phyloP scores from a whole-genome alignment of 169 alveolate species.

The Plasmodium gallinaceum region DNA sequence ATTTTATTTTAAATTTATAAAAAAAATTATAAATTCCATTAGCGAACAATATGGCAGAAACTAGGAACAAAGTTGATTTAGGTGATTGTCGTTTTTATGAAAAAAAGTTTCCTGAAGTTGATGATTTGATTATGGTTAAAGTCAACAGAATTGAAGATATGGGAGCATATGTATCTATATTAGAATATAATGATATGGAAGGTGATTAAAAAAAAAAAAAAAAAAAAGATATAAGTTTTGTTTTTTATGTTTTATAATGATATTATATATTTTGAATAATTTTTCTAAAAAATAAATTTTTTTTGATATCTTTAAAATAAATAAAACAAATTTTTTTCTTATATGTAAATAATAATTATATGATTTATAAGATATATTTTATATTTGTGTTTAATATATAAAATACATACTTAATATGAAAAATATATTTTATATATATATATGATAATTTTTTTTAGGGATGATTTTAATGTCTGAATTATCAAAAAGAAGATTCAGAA shows the following conservation, averaged over 20 bases:
- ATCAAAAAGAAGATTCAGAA: slow-evolving; percentile 95
- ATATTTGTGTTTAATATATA: not conserved
- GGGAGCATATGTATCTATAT: slow-evolving; percentile 98
- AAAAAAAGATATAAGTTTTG: not conserved
- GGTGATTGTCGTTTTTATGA: slow-evolving; percentile 95
- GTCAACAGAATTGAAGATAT: slow-evolving; percentile 95
- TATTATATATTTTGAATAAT: not conserved
- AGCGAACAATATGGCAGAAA: slow-evolving; percentile 59
- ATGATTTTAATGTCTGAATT: slow-evolving; percentile 95
- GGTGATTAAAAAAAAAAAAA: slow-evolving; percentile 80
- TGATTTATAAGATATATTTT: slow-evolving; percentile 1
- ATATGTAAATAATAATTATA: not conserved
- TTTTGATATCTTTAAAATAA: no score
- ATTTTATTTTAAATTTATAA: not conserved
- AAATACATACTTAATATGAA: not conserved
- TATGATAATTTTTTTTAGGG: slow-evolving; percentile 73
- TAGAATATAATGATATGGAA: slow-evolving; percentile 97
- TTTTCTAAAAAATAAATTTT: no score
- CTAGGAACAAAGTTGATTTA: slow-evolving; percentile 79
- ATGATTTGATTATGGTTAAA: slow-evolving; percentile 94
- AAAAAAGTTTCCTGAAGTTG: slow-evolving; percentile 94
- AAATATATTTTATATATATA: not conserved
- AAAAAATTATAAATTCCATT: not conserved
- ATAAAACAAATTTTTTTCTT: not conserved
- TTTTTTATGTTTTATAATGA: not conserved